These are phyloP conservation scores for Citrus unshiu DNA, from an alignment of 345 rosid species.

Conservation along the genomic window DNA sequence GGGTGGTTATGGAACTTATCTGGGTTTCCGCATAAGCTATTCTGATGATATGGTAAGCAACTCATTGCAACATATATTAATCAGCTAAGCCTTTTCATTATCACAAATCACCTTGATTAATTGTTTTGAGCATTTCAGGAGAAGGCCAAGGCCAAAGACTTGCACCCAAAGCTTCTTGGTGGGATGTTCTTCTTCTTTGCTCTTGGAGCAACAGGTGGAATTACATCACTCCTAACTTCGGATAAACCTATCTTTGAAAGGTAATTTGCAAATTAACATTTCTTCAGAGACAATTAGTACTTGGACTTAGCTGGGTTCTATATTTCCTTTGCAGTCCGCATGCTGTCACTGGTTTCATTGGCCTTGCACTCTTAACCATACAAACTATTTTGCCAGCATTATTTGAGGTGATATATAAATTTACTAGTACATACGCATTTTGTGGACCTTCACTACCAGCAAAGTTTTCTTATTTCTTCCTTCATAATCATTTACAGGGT, in stretches of 20 bases:
- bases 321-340: conserved; percentile 59
- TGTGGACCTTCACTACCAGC: neutral
- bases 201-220: conserved; percentile 91
- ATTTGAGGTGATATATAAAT: conserved; percentile 60
- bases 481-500: conserved; percentile 39
- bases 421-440: neutral
- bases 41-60: conserved; percentile 71
- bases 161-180: conserved; percentile 88
- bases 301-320: neutral
- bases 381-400: conserved; percentile 72
- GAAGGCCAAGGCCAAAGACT: conserved; percentile 85
- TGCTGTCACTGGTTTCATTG: conserved; percentile 75
- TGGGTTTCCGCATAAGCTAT: conserved; percentile 75
- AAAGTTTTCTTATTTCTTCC: neutral
- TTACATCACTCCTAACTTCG: conserved; percentile 81
- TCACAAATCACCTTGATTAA: neutral
- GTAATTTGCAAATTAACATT: conserved; percentile 14
- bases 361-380: conserved; percentile 69
- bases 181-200: conserved; percentile 97
- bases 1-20: conserved; percentile 95
- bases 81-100: neutral
- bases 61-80: neutral
- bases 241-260: conserved; percentile 81
- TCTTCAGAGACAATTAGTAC: neutral
- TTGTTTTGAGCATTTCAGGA: conserved; percentile 30